A percentile compares a stretch with the other conserved stretches of the same genome.
These are phyloP conservation scores for Leishmania arabica DNA, from an alignment of 208 protist species.

Conservation along the genomic window DNA sequence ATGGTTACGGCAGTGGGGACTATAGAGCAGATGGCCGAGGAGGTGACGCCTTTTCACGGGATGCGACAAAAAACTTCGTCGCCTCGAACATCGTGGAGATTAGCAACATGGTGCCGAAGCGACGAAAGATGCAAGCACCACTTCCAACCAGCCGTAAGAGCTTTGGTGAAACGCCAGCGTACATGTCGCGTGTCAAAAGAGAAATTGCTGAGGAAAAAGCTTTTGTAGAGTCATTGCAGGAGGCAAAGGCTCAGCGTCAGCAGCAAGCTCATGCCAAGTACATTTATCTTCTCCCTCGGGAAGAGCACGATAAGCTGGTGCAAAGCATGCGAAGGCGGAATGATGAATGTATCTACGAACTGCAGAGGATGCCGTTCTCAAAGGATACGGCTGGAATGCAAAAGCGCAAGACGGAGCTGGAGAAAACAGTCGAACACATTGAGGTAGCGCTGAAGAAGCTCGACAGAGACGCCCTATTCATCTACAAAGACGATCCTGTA, in stretches of 20 bases:
- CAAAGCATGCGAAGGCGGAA: conserved; percentile 60
- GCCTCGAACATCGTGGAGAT: conserved; percentile 93
- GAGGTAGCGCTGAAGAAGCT: conserved; percentile 80
- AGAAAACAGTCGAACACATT: conserved; percentile 76
- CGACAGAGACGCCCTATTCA: conserved; percentile 83
- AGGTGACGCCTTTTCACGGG: background rate
- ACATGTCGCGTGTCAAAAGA: conserved; percentile 88
- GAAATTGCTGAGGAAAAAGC: conserved; percentile 85
- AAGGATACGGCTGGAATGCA: conserved; percentile 73
- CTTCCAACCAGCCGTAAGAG: conserved; percentile 67
- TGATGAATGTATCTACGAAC: conserved; percentile 33
- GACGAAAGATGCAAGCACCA: conserved; percentile 60
- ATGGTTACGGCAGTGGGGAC: background rate
- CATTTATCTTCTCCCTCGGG: conserved; percentile 76
- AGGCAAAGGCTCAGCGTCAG: conserved; percentile 44
- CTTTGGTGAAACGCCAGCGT: conserved; percentile 86
- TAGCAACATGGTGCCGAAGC: conserved; percentile 88
- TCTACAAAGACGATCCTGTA: conserved; percentile 88
- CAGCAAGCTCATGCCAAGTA: conserved; percentile 48
- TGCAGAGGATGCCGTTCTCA: conserved; percentile 88
- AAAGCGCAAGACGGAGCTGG: conserved; percentile 66
- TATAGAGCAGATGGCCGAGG: background rate
- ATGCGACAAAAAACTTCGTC: conserved; percentile 86
- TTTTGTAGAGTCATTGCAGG: conserved; percentile 72
- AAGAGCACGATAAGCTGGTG: conserved; percentile 77